Percentiles rank a stretch among this genome's conserved stretches.
Conservation (phyloP, 2,329 filamentous ascomycete genomes). For the Orbilia ellipsospora region DNA sequence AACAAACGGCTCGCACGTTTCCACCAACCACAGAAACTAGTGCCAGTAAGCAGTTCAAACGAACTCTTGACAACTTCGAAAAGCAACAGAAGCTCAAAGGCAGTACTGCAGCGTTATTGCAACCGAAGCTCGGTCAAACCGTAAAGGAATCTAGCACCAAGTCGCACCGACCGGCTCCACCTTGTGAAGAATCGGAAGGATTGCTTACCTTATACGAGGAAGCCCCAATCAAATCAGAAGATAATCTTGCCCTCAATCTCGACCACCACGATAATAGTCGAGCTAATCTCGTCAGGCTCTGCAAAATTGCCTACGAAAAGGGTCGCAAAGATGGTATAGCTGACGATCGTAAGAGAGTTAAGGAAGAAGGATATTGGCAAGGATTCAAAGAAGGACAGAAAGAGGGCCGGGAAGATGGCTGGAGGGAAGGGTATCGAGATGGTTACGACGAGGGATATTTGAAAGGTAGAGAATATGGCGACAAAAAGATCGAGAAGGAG, state of each 20-base stretch:
- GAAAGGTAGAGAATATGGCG: conserved; percentile 43
- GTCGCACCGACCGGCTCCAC: background rate
- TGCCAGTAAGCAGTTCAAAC: conserved; percentile 14
- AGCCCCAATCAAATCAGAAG: conserved; percentile 3
- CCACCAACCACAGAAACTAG: conserved; percentile 20
- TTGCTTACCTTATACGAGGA: conserved; percentile 36
- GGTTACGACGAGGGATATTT: conserved; percentile 46
- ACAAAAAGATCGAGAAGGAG: conserved; percentile 50
- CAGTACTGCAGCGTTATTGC: background rate
- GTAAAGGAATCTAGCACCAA: conserved; percentile 3
- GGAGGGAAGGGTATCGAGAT: conserved; percentile 43
- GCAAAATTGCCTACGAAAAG: conserved; percentile 48
- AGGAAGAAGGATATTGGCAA: conserved; percentile 36
- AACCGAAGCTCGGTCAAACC: conserved; percentile 7
- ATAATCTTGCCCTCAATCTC: conserved; percentile 1
- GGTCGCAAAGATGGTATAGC: conserved; percentile 29
- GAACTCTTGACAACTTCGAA: conserved; percentile 26
- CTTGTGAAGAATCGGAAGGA: conserved; percentile 16
- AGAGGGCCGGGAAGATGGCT: conserved; percentile 35
- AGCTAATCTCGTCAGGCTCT: conserved; percentile 32
- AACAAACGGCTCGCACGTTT: background rate
- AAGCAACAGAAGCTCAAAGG: conserved; percentile 30
- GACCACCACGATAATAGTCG: conserved; percentile 39
- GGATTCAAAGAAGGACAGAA: conserved; percentile 39
- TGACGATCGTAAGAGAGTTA: conserved; percentile 36